These are phyloP conservation scores for Aspergillus costaricaensis DNA, from an alignment of 2,329 filamentous ascomycete genomes.

Conservation along the genomic window DNA sequence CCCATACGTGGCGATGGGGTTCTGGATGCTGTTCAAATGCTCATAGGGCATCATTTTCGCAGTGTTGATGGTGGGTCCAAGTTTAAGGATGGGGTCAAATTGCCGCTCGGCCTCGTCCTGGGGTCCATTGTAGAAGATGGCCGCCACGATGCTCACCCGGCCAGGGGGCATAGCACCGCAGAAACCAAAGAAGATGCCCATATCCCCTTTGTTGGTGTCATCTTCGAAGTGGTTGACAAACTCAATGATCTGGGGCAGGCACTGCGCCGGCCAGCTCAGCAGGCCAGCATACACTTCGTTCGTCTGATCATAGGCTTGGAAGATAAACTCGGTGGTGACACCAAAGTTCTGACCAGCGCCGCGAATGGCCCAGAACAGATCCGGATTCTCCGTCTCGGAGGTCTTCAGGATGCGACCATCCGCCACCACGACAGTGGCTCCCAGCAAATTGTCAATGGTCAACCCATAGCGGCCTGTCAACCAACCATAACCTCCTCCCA, in stretches of 20 bases:
- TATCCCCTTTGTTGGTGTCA: constrained; percentile 1
- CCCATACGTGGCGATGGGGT: background rate
- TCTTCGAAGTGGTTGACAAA: constrained; percentile 16
- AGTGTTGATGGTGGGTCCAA: constrained; percentile 1
- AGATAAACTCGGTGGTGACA: constrained; percentile 46
- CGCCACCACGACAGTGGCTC: constrained; percentile 40
- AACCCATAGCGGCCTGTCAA: constrained; percentile 57
- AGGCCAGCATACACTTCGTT: constrained; percentile 39
- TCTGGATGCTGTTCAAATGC: constrained; percentile 12
- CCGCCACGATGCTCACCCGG: constrained; percentile 11
- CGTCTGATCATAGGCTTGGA: constrained; percentile 36
- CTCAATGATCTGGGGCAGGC: constrained; percentile 26
- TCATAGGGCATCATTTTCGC: constrained; percentile 13
- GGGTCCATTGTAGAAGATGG: constrained; percentile 22
- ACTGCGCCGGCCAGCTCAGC: constrained; percentile 27
- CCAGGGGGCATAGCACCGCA: constrained; percentile 1
- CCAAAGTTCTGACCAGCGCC: constrained; percentile 49
- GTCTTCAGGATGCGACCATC: constrained; percentile 37
- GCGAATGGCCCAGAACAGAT: constrained; percentile 51
- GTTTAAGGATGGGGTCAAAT: constrained; percentile 12
- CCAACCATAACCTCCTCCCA: constrained; percentile 61
- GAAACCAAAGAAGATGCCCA: constrained; percentile 14
- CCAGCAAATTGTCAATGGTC: constrained; percentile 51
- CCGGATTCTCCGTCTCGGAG: constrained; percentile 46
- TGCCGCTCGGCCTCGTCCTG: background rate